Conservation (phyloP, 768 basidiomycete genomes). For the Rhodotorula kratochvilovae region DNA sequence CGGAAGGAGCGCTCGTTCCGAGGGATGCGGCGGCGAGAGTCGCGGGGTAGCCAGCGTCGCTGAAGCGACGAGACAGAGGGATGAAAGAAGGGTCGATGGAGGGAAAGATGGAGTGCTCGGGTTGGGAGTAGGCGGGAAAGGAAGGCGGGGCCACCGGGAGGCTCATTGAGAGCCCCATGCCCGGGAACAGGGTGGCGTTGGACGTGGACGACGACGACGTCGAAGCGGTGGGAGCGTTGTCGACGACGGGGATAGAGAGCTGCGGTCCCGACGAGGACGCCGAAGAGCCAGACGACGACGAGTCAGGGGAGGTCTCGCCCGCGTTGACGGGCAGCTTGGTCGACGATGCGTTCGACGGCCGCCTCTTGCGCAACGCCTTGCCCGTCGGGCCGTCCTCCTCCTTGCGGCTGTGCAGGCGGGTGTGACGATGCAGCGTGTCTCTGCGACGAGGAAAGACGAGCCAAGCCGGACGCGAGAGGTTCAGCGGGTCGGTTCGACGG, state of each 20-base stretch:
- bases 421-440: slow-evolving; percentile 43
- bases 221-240: too few relatives aligned
- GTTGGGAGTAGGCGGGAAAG: slow-evolving; percentile 34
- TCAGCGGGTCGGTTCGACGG: not conserved
- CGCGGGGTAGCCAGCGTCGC: slow-evolving; percentile 28
- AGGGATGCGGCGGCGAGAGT: slow-evolving; percentile 15
- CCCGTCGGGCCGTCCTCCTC: slow-evolving; percentile 22
- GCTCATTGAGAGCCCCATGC: slow-evolving; percentile 17
- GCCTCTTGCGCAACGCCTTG: slow-evolving; percentile 24
- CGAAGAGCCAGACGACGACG: slow-evolving; percentile 6
- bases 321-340: not conserved
- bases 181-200: slow-evolving; percentile 6
- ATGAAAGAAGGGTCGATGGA: slow-evolving; percentile 30
- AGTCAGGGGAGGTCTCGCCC: not conserved
- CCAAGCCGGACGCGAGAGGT: not conserved
- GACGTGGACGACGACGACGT: not conserved
- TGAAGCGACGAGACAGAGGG: slow-evolving; percentile 29
- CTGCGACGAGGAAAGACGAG: slow-evolving; percentile 13
- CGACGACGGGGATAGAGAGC: not conserved
- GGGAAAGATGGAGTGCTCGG: not conserved
- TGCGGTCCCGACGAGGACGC: not conserved
- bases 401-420: slow-evolving; percentile 37
- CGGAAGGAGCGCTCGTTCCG: slow-evolving; percentile 1
- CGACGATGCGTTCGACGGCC: slow-evolving; percentile 12
- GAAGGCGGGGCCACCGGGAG: slow-evolving; percentile 15